Evolutionary conservation across 2,329 filamentous ascomycete species (phyloP).

Genomic region (Cadophora sp.): DNA sequence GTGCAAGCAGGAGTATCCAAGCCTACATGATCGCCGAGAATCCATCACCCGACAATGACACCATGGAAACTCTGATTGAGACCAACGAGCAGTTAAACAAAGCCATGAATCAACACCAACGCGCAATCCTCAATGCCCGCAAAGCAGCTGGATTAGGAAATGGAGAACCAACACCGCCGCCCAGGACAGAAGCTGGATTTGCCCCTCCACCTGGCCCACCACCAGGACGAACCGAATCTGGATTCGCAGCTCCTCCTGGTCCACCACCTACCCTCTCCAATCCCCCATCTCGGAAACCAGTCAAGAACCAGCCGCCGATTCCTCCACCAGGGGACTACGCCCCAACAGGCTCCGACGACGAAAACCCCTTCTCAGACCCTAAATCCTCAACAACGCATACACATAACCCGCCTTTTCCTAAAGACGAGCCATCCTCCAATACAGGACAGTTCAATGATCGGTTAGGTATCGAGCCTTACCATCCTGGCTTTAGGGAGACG

Average conservation of each 20-base stretch:
- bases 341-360: constrained; percentile 36
- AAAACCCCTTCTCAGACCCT: constrained; percentile 43
- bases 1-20: constrained; percentile 82
- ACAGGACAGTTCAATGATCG: constrained; percentile 42
- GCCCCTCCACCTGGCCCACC: constrained; percentile 33
- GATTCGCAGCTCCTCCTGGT: constrained; percentile 24
- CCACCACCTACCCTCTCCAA: constrained; percentile 26
- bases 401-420: constrained; percentile 36
- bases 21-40: constrained; percentile 82
- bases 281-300: constrained; percentile 24
- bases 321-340: constrained; percentile 41
- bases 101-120: constrained; percentile 83
- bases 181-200: constrained; percentile 32
- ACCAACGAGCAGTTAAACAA: constrained; percentile 90
- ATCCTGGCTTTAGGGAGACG: constrained; percentile 43
- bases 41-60: constrained; percentile 88
- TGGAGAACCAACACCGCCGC: constrained; percentile 34
- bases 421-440: constrained; percentile 32
- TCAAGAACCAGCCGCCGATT: constrained; percentile 31
- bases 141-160: constrained; percentile 57
- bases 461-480: constrained; percentile 44
- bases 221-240: constrained; percentile 29
- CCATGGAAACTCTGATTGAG: constrained; percentile 91
- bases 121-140: constrained; percentile 71
- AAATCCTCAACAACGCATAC: constrained; percentile 18